A percentile compares a stretch with the other conserved stretches of the same genome.
Evolutionary conservation across 441 rosid species (phyloP).

Genomic region (Populus hybrid): DNA sequence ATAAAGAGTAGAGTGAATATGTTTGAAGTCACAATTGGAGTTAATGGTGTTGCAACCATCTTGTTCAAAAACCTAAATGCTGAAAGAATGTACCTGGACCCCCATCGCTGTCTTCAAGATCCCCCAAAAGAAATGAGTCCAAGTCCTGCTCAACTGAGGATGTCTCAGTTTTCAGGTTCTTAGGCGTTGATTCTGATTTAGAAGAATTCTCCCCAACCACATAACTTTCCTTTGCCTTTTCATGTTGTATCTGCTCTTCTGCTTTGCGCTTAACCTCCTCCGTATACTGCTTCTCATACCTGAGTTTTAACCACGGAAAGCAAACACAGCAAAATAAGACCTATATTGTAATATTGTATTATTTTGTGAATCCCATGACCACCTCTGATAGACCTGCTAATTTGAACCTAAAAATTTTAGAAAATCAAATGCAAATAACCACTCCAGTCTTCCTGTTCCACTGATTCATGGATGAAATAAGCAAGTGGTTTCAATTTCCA

Average conservation of each 20-base stretch:
- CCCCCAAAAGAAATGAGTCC: slow-evolving; percentile 69
- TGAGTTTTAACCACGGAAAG: slow-evolving; percentile 13
- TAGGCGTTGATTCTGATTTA: slow-evolving; percentile 23
- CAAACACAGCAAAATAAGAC: background rate
- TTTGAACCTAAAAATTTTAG: background rate
- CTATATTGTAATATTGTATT: background rate
- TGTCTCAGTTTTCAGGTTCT: slow-evolving; percentile 31
- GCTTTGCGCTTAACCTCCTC: slow-evolving; percentile 41
- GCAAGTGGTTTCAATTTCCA: background rate
- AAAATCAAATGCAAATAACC: background rate
- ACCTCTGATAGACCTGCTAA: background rate
- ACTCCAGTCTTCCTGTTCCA: background rate
- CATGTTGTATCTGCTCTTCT: slow-evolving; percentile 31
- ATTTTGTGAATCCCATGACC: background rate
- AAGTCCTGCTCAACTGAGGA: slow-evolving; percentile 51
- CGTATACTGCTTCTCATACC: slow-evolving; percentile 50
- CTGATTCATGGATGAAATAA: background rate
- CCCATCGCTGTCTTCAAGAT: slow-evolving; percentile 53
- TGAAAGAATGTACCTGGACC: slow-evolving; percentile 41
- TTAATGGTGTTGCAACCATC: background rate
- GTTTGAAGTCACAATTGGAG: background rate
- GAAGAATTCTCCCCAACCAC: slow-evolving; percentile 22
- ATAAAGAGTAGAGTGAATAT: background rate
- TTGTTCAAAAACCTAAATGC: background rate
- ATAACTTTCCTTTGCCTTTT: slow-evolving; percentile 29